Evolutionary conservation across 2,329 filamentous ascomycete genomes (phyloP).

Genomic region (Venturia effusa): DNA sequence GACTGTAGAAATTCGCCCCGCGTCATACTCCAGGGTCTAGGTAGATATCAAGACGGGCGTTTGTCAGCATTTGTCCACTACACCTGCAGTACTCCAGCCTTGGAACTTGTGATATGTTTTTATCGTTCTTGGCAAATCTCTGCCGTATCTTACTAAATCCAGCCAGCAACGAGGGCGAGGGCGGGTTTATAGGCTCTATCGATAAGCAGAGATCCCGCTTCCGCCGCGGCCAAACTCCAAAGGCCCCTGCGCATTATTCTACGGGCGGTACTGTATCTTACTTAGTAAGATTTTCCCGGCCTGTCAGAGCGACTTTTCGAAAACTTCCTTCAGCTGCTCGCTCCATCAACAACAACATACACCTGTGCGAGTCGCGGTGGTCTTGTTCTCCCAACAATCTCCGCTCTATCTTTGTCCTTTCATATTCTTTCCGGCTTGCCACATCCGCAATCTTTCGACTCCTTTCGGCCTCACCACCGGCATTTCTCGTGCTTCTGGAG

Average conservation of each 20-base stretch:
- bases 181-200: too few species aligned
- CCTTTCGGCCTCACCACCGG: neutral
- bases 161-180: neutral
- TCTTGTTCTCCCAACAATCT: conserved; percentile 2
- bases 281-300: neutral
- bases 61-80: neutral
- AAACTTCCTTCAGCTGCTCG: neutral
- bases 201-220: neutral
- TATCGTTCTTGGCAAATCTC: too few species aligned
- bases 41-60: neutral
- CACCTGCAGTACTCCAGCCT: neutral
- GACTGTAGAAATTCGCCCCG: neutral
- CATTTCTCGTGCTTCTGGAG: neutral
- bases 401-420: neutral
- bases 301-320: neutral
- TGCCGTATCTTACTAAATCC: neutral
- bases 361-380: conserved; percentile 3
- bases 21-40: neutral
- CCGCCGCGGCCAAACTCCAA: neutral
- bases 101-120: too few species aligned
- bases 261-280: too few species aligned
- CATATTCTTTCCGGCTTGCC: neutral
- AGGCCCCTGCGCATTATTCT: too few species aligned
- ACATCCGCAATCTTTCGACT: neutral
- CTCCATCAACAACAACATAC: neutral